phyloP scores from a whole-genome alignment of 2,329 filamentous ascomycete genomes.

The Sporothrix pseudoabietina region DNA sequence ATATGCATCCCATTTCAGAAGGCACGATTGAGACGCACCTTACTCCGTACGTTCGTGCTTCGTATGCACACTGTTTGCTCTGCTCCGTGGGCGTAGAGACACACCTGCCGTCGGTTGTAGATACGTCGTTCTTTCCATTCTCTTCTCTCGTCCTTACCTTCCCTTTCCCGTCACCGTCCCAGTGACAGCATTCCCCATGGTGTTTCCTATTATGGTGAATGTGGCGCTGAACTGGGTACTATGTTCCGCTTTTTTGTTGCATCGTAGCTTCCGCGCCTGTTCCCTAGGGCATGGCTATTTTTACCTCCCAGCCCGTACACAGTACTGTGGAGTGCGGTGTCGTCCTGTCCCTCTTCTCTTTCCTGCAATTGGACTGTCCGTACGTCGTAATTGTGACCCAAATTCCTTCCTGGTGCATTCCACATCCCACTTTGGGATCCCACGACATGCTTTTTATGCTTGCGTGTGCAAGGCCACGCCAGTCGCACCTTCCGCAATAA shows the following conservation, averaged over 20 bases:
- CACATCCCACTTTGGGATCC: constrained; percentile 19
- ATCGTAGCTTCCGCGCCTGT: constrained; percentile 11
- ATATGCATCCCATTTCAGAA: neutral
- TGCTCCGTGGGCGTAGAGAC: neutral
- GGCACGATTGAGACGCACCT: neutral
- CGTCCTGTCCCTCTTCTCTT: neutral
- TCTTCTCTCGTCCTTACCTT: neutral
- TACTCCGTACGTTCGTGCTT: neutral
- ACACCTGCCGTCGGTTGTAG: neutral
- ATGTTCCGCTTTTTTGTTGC: constrained; percentile 8
- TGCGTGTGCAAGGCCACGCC: constrained; percentile 22
- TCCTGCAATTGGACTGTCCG: neutral
- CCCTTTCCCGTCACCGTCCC: constrained; percentile 3
- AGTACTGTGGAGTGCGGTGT: neutral
- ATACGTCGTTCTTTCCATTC: neutral
- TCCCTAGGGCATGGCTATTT: constrained; percentile 9
- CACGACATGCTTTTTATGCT: constrained; percentile 8
- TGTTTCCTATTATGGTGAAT: neutral
- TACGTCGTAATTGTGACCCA: neutral
- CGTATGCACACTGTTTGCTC: neutral
- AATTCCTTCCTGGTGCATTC: constrained; percentile 10
- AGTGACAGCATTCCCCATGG: constrained; percentile 18
- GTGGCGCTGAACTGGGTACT: neutral
- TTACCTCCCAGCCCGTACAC: neutral
- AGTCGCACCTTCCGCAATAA: neutral